Percentiles rank a stretch among this genome's conserved stretches.
These are phyloP conservation scores for Cladosporium phlei DNA, from an alignment of 2,329 filamentous ascomycete genomes.

Conservation along the genomic window DNA sequence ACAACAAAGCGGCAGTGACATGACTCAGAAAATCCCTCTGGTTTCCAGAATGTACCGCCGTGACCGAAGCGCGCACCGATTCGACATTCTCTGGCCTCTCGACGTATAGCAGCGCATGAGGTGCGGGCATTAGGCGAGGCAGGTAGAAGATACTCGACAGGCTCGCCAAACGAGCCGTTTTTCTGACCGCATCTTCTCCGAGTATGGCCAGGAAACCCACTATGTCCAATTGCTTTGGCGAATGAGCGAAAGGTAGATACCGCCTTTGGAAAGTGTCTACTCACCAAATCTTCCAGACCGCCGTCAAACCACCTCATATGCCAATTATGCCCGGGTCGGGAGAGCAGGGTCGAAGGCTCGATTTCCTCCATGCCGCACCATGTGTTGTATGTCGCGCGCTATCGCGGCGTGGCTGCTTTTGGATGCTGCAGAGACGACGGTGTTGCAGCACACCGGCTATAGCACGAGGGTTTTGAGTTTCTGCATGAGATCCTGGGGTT, in stretches of 20 bases:
- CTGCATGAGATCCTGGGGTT: neutral
- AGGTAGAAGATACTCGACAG: slow-evolving; percentile 47
- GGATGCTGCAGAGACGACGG: too few relatives aligned
- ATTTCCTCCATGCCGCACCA: slow-evolving; percentile 9
- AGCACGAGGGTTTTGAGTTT: neutral
- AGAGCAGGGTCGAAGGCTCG: slow-evolving; percentile 2
- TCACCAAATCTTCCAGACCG: slow-evolving; percentile 32
- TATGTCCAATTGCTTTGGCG: slow-evolving; percentile 52
- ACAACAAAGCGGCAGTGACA: slow-evolving; percentile 46
- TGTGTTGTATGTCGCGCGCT: neutral
- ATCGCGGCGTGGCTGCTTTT: neutral
- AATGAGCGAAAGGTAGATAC: too few relatives aligned
- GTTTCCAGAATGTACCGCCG: slow-evolving; percentile 46
- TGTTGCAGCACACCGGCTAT: slow-evolving; percentile 1
- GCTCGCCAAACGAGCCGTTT: slow-evolving; percentile 48
- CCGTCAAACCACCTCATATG: slow-evolving; percentile 11
- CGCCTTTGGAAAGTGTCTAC: too few relatives aligned
- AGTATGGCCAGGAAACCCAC: slow-evolving; percentile 53
- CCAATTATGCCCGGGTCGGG: slow-evolving; percentile 1
- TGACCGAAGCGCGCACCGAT: slow-evolving; percentile 37
- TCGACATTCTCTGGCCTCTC: slow-evolving; percentile 41
- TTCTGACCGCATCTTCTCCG: slow-evolving; percentile 47
- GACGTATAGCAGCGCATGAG: slow-evolving; percentile 46
- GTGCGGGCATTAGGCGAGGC: slow-evolving; percentile 47
- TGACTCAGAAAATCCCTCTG: slow-evolving; percentile 44